A percentile compares a stretch with the other conserved stretches of the same genome.
These are phyloP conservation scores for Coemansia sp. DNA, from an alignment of 192 early-diverging fungal genomes.

Conservation along the genomic window DNA sequence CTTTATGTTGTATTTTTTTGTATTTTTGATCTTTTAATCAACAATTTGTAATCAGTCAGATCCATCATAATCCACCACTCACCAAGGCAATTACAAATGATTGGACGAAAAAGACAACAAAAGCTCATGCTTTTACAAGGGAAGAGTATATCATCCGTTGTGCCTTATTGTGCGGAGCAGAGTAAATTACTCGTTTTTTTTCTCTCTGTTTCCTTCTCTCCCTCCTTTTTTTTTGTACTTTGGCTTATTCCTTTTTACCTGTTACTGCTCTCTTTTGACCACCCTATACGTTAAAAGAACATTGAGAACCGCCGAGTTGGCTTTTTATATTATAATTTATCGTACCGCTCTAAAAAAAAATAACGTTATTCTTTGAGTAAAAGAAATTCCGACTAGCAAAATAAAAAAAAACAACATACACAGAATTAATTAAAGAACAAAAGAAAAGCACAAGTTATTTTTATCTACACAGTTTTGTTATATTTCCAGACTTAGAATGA, in stretches of 20 bases:
- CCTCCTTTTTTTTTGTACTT: not conserved
- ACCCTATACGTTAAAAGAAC: not conserved
- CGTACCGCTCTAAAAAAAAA: not conserved
- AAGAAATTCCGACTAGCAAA: not conserved
- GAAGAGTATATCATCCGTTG: no score
- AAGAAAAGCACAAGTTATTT: not conserved
- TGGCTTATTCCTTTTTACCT: not conserved
- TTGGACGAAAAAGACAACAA: not conserved
- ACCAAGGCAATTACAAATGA: not conserved
- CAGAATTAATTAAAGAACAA: not conserved
- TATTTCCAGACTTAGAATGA: not conserved
- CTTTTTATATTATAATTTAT: not conserved
- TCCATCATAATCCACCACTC: not conserved
- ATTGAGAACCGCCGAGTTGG: no score
- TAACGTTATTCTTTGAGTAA: not conserved
- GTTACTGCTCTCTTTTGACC: not conserved
- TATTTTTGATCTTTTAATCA: no score
- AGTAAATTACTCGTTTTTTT: no score
- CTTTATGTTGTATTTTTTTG: no score
- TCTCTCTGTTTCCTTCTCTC: not conserved
- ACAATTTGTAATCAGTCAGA: not conserved
- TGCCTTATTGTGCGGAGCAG: no score
- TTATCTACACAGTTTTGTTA: not conserved
- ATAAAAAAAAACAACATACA: not conserved
- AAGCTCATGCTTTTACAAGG: not conserved